Percentiles rank a stretch among this genome's conserved stretches.
These are phyloP conservation scores for Zygosaccharomyces kombuchaensis DNA, from an alignment of 805 yeast genomes.

Conservation along the genomic window DNA sequence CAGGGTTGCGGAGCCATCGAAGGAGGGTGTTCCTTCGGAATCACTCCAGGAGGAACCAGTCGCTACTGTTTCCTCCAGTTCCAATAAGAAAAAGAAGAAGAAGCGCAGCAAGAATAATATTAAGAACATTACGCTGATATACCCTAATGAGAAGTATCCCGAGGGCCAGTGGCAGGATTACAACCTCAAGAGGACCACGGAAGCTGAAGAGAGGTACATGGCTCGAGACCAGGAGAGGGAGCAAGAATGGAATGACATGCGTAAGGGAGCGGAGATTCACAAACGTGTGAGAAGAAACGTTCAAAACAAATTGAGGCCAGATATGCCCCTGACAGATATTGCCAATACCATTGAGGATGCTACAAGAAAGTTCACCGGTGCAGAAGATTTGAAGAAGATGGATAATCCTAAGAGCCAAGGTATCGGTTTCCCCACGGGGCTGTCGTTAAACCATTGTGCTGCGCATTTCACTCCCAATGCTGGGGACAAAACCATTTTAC, in stretches of 20 bases:
- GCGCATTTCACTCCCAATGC: conserved; percentile 98
- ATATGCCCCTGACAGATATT: conserved; percentile 85
- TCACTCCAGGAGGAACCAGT: background rate
- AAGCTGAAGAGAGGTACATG: conserved; percentile 77
- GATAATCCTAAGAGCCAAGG: conserved; percentile 55
- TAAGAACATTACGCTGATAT: conserved; percentile 61
- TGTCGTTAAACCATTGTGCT: conserved; percentile 88
- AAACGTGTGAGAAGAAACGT: conserved; percentile 84
- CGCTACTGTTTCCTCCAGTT: conserved; percentile 15
- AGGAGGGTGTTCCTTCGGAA: conserved; percentile 1
- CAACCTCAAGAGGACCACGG: conserved; percentile 70
- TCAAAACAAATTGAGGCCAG: conserved; percentile 72
- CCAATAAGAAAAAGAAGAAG: conserved; percentile 55
- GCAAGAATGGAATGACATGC: conserved; percentile 74
- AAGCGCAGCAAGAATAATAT: conserved; percentile 52
- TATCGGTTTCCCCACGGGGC: conserved; percentile 97
- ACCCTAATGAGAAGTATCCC: conserved; percentile 71
- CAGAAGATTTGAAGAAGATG: conserved; percentile 49
- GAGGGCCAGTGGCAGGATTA: conserved; percentile 76
- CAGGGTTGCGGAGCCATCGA: conserved; percentile 1
- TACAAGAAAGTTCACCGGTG: conserved; percentile 67
- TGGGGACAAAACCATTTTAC: conserved; percentile 78
- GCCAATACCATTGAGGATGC: conserved; percentile 87
- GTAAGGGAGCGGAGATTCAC: conserved; percentile 96
- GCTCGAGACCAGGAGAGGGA: conserved; percentile 53